Evolutionary conservation across 2,329 filamentous ascomycete species (phyloP), one percentile per base, ranked within the genome.

Genomic region (Fusarium nodosum): DNA sequence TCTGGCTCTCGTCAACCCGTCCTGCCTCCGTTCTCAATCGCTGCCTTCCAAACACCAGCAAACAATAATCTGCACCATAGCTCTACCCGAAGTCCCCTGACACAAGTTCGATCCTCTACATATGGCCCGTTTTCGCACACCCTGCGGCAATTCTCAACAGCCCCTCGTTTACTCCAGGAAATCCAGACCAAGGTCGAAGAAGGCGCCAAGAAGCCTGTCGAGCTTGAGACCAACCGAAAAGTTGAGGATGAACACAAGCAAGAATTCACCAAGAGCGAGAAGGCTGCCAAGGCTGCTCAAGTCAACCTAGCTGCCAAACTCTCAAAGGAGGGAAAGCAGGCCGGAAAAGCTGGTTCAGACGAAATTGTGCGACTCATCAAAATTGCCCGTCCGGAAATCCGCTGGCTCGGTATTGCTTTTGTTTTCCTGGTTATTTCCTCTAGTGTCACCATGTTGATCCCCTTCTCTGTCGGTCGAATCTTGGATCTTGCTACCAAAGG

Each of bases 391-490:
- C 95, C 95, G 4, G 96, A 99, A 82, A 82, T 92, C 31, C 90
- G 86, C 76, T 91, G 92, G 79, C 88, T 99, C 18, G 86, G 84
- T 9, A 80, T 92, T 68, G 97, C 97, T 5, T 95, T 98, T 77
- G 78, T 91, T 57, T 92, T 97, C 77, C 85, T 99, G 52, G 85
- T 99, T 61, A 86, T 97, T 66, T 97, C 95, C 18, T 98, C 95
- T 6, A 87, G 90, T 53, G 94, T 99, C 72, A 97, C 94, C 60
- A 97, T 99, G 92, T 94, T 93, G 3, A 93, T 99, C 63, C 96
- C 96, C 2, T 97, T 97, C 77, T 97, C 94, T 0, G 97, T 99
- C 70, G 96, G 96, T 59, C 95, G 94, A 77, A 97, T 99, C 66
- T 84, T 99, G 78, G 96, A 99, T 80, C 88, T 96, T 55, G 93